phyloP scores from a whole-genome alignment of 2,329 filamentous ascomycete species.

The Stachybotrys elegans region DNA sequence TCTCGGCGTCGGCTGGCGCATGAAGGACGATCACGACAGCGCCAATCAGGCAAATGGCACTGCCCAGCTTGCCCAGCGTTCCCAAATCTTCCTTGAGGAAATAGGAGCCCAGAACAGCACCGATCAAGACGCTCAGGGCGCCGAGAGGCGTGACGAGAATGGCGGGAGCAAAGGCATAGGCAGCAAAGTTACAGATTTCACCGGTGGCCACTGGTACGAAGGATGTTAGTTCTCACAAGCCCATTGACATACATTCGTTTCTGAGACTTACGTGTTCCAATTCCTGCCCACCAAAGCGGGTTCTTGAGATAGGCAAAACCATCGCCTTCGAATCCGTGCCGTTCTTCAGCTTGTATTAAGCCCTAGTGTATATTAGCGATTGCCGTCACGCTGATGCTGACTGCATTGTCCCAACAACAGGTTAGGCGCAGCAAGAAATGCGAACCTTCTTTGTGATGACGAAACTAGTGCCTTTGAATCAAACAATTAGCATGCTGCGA shows the following conservation, averaged over 20 bases:
- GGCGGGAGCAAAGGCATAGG: constrained; percentile 97
- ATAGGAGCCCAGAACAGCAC: constrained; percentile 90
- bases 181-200: constrained; percentile 95
- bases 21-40: constrained; percentile 97
- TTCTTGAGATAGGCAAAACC: constrained; percentile 91
- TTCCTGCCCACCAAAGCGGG: constrained; percentile 97
- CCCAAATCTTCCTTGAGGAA: constrained; percentile 88
- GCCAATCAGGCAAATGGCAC: constrained; percentile 91
- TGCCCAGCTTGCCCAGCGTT: constrained; percentile 87
- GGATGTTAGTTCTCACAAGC: constrained; percentile 18
- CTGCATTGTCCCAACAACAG: too few relatives aligned
- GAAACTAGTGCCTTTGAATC: constrained; percentile 75
- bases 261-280: constrained; percentile 70
- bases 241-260: too few relatives aligned
- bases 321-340: constrained; percentile 94
- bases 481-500: constrained; percentile 14
- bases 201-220: constrained; percentile 70
- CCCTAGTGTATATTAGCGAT: constrained; percentile 57
- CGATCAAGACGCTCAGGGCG: constrained; percentile 90
- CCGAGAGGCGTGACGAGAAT: constrained; percentile 95
- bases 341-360: constrained; percentile 82
- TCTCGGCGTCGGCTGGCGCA: constrained; percentile 88
- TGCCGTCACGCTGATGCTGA: too few relatives aligned
- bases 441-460: constrained; percentile 97
- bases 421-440: constrained; percentile 1